Conservation (phyloP, 352 stramenopile genomes). For the Pelagophyceae sp. region DNA sequence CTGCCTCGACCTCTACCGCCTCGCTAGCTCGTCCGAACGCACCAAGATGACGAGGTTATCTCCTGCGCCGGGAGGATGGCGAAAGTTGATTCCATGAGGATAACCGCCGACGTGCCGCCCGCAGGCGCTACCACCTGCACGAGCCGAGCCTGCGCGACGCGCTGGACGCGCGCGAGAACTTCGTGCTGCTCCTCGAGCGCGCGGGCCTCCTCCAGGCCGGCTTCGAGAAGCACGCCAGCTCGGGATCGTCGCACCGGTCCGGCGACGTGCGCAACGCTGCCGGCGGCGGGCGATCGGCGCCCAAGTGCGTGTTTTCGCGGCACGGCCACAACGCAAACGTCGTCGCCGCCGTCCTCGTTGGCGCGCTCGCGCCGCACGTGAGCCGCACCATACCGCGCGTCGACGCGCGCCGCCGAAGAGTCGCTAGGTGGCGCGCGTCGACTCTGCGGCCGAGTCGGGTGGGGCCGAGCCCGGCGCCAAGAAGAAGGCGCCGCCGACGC, state of each 20-base stretch:
- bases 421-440: not conserved
- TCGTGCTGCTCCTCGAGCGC: not conserved
- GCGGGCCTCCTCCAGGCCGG: not conserved
- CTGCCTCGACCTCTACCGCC: not conserved
- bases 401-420: not conserved
- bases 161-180: constrained; percentile 14
- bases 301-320: not conserved
- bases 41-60: no score
- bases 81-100: no score
- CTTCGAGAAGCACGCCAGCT: not conserved
- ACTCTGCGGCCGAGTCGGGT: no score
- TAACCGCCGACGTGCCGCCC: no score
- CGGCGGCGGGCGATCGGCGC: not conserved
- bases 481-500: not conserved
- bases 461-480: no score
- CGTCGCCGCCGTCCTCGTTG: constrained; percentile 9
- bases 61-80: no score
- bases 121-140: not conserved
- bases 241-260: not conserved
- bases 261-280: not conserved
- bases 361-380: constrained; percentile 7
- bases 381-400: no score
- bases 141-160: constrained; percentile 3
- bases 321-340: constrained; percentile 6
- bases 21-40: not conserved